Conservation (phyloP, 257 asterid species). For the Salvia rosmarinus region DNA sequence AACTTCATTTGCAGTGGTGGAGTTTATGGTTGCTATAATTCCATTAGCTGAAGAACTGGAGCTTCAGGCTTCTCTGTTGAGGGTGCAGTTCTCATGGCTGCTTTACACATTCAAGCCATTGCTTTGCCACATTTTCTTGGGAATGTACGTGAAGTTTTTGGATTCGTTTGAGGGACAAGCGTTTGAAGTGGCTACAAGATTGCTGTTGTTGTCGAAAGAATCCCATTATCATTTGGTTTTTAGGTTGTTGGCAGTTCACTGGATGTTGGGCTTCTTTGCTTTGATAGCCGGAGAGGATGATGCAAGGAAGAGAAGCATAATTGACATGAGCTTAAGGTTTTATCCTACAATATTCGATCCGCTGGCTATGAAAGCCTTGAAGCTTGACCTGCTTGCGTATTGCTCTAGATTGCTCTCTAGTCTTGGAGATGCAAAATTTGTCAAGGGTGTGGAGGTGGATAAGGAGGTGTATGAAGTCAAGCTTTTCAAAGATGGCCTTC, state of each 20-base stretch:
- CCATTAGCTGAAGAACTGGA: conserved; percentile 79
- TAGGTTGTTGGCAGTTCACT: conserved; percentile 76
- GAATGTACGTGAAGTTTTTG: conserved; percentile 57
- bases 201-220: conserved; percentile 70
- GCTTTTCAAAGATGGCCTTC: conserved; percentile 77
- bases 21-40: conserved; percentile 63
- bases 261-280: conserved; percentile 73
- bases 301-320: conserved; percentile 50
- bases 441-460: conserved; percentile 39
- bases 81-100: conserved; percentile 86
- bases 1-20: conserved; percentile 74
- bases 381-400: conserved; percentile 80
- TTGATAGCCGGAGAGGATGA: conserved; percentile 54
- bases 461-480: conserved; percentile 55
- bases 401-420: conserved; percentile 56
- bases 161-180: conserved; percentile 79
- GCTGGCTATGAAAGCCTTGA: conserved; percentile 80
- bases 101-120: conserved; percentile 77
- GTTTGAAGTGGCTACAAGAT: conserved; percentile 62
- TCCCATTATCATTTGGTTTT: conserved; percentile 68
- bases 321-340: conserved; percentile 71
- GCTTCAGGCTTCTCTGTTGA: conserved; percentile 83
- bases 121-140: conserved; percentile 78
- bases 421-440: conserved; percentile 47
- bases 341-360: conserved; percentile 81